phyloP scores from a whole-genome alignment of 768 basidiomycete genomes.

The Mycena leptocephala region DNA sequence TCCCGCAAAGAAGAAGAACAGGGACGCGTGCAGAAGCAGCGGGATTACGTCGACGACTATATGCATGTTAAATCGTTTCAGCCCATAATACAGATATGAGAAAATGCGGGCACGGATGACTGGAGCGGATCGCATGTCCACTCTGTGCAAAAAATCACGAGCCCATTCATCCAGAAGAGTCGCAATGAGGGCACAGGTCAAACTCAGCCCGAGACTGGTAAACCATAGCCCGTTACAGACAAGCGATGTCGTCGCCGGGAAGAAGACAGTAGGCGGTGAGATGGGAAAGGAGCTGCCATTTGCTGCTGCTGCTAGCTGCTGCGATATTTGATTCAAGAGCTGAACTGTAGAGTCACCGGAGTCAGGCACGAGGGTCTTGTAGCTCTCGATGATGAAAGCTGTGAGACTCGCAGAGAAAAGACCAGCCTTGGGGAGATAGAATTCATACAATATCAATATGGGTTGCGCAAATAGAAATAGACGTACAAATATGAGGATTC shows the following conservation, averaged over 20 bases:
- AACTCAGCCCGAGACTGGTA: not conserved
- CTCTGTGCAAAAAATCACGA: not conserved
- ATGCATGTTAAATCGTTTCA: not conserved
- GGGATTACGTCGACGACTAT: not conserved
- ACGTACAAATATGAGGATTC: not conserved
- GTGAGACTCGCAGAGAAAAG: constrained; percentile 17
- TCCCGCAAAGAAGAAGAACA: not conserved
- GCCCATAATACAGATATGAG: not conserved
- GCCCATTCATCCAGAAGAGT: not conserved
- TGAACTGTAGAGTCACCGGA: not conserved
- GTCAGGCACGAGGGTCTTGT: not conserved
- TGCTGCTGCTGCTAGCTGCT: not conserved
- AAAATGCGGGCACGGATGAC: not conserved
- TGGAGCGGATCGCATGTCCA: not conserved
- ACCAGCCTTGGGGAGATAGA: not conserved
- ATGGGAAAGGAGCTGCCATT: not conserved
- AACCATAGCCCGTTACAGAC: not conserved
- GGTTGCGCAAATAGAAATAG: not conserved
- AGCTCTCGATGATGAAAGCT: not conserved
- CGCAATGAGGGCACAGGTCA: constrained; percentile 4
- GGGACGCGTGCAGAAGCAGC: not conserved
- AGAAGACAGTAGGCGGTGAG: not conserved
- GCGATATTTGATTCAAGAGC: not conserved
- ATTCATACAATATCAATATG: no score
- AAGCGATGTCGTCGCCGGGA: not conserved